Conservation (phyloP, 164 flowering plant species). For the Aristolochia fimbriata region DNA sequence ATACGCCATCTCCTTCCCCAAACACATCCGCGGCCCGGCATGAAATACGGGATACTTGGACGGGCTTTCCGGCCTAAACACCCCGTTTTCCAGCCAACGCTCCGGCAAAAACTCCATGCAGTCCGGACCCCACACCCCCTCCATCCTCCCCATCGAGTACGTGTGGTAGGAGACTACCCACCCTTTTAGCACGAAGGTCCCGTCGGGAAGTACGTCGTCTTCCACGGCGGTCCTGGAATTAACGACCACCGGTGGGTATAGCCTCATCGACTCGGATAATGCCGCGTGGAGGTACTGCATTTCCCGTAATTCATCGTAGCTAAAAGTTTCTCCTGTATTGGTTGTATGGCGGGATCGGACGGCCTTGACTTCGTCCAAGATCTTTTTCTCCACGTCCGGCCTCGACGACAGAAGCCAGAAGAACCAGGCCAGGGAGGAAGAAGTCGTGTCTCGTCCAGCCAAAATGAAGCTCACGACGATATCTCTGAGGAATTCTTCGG, state of each 20-base stretch:
- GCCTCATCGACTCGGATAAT: constrained; percentile 34
- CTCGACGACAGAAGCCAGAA: constrained; percentile 35
- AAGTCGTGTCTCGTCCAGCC: constrained; percentile 48
- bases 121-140: constrained; percentile 46
- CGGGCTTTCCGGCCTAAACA: constrained; percentile 24
- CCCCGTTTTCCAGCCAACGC: constrained; percentile 40
- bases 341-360: constrained; percentile 14
- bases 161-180: constrained; percentile 32
- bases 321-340: constrained; percentile 8
- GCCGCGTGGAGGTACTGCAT: constrained; percentile 57
- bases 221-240: constrained; percentile 23
- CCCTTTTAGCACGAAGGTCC: constrained; percentile 31
- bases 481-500: constrained; percentile 35
- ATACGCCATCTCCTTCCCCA: constrained; percentile 52
- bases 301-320: constrained; percentile 34
- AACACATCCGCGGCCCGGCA: constrained; percentile 43
- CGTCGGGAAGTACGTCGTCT: constrained; percentile 51
- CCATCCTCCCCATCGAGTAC: constrained; percentile 53
- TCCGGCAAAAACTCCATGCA: constrained; percentile 38
- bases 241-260: constrained; percentile 48
- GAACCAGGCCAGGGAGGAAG: constrained; percentile 41
- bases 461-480: constrained; percentile 43
- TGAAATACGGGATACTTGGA: constrained; percentile 35
- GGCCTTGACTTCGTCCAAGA: constrained; percentile 25
- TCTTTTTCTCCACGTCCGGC: constrained; percentile 23